These are phyloP conservation scores for Cardamine chenopodiifolia DNA, from an alignment of 345 rosid species.

Conservation along the genomic window DNA sequence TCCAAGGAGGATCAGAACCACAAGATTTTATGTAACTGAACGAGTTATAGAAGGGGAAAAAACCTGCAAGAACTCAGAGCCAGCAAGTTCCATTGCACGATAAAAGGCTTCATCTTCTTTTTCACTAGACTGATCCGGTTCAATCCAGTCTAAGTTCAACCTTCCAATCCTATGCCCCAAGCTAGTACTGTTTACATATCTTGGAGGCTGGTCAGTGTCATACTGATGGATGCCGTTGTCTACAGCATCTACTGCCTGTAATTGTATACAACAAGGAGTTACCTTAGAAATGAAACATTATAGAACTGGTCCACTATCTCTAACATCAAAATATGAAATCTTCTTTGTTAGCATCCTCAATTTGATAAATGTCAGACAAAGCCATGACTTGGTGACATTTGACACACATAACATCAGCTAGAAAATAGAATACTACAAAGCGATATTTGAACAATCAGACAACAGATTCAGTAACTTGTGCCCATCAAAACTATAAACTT, in stretches of 20 bases:
- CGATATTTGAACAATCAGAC: background rate
- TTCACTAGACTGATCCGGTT: conserved; percentile 72
- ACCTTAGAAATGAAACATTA: background rate
- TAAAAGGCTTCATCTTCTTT: conserved; percentile 81
- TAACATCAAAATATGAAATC: background rate
- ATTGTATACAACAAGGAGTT: background rate
- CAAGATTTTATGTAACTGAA: background rate
- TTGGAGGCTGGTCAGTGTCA: conserved; percentile 73
- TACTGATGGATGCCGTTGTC: conserved; percentile 80
- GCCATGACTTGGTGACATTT: background rate
- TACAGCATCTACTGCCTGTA: conserved; percentile 78
- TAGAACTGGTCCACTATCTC: conserved; percentile 16
- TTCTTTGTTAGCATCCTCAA: background rate
- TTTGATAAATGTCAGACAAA: background rate
- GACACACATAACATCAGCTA: background rate
- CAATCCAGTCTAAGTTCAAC: conserved; percentile 84
- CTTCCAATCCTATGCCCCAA: conserved; percentile 74
- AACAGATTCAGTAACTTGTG: background rate
- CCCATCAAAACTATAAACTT: background rate
- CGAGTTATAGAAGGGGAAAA: background rate
- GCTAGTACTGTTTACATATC: conserved; percentile 72
- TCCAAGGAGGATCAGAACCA: background rate
- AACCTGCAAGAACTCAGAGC: conserved; percentile 77
- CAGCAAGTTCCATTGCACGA: conserved; percentile 69
- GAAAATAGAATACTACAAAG: background rate